A percentile compares a stretch with the other conserved stretches of the same genome.
Conservation (phyloP, 805 yeast genomes). For the fission yeast (Schizosaccharomyces pombe) region ASM294v3 CU329670.1:974501-975000, state of each 20-base stretch:
- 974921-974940: slow-evolving; percentile 6
- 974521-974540: slow-evolving; percentile 53
- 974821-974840: slow-evolving; percentile 26
- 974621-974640: slow-evolving; percentile 21
- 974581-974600: slow-evolving; percentile 33
- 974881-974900: not conserved
- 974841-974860: not conserved
- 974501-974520: slow-evolving; percentile 78
- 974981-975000: slow-evolving; percentile 15
- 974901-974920: slow-evolving; percentile 8
- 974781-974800: slow-evolving; percentile 60
- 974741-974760: slow-evolving; percentile 58
- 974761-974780: slow-evolving; percentile 53
- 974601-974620: slow-evolving; percentile 10
- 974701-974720: slow-evolving; percentile 34
- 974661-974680: slow-evolving; percentile 26
- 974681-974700: slow-evolving; percentile 35
- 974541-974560: slow-evolving; percentile 38
- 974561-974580: slow-evolving; percentile 35
- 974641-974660: slow-evolving; percentile 18
- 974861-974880: not conserved
- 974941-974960: not conserved
- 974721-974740: slow-evolving; percentile 35
- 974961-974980: slow-evolving; percentile 11
- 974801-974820: slow-evolving; percentile 49